Evolutionary conservation across 768 basidiomycete genomes (phyloP).

Genomic region (Holtermannia corniformis): DNA sequence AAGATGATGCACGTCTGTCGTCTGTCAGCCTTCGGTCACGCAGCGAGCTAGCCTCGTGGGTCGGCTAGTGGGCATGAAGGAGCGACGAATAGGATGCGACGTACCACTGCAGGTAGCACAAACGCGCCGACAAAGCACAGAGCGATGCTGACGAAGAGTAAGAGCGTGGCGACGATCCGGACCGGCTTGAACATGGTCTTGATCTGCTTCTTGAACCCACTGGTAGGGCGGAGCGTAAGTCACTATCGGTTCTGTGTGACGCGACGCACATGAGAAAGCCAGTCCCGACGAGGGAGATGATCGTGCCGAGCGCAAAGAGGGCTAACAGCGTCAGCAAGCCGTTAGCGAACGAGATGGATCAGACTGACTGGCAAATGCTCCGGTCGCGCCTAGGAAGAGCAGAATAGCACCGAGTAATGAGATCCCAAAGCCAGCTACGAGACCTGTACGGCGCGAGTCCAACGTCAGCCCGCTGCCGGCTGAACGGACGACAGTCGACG

Average conservation of each 20-base stretch:
- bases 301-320: constrained; percentile 69
- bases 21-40: not conserved
- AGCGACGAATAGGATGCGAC: constrained; percentile 3
- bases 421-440: constrained; percentile 63
- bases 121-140: constrained; percentile 82
- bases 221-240: not conserved
- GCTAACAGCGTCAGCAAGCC: constrained; percentile 45
- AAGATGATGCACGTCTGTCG: constrained; percentile 46
- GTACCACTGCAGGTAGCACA: constrained; percentile 43
- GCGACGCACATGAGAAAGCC: constrained; percentile 76
- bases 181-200: constrained; percentile 94
- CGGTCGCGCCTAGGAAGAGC: constrained; percentile 60
- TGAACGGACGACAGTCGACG: constrained; percentile 29
- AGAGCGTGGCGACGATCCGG: constrained; percentile 66
- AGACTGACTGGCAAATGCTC: constrained; percentile 63
- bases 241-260: not conserved
- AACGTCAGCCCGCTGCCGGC: not conserved
- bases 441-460: constrained; percentile 45
- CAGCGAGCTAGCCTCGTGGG: too few species aligned
- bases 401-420: constrained; percentile 71
- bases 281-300: constrained; percentile 74
- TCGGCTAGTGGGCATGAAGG: too few species aligned
- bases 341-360: not conserved
- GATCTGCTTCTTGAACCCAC: constrained; percentile 53
- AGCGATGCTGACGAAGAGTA: constrained; percentile 67